Conservation (phyloP, 352 stramenopile genomes). For the Globisporangium acanthophoron region DNA sequence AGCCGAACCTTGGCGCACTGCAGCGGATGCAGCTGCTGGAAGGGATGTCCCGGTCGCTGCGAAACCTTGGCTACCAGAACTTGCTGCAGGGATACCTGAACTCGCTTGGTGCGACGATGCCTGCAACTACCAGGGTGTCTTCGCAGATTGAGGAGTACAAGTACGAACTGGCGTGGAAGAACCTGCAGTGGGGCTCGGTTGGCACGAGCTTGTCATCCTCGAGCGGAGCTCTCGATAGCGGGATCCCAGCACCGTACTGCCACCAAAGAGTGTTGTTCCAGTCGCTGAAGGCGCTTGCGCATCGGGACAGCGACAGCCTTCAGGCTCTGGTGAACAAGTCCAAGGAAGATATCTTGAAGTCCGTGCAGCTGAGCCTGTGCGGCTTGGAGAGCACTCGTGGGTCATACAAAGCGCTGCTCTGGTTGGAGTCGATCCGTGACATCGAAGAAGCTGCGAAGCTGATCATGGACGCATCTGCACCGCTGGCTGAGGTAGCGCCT, state of each 20-base stretch:
- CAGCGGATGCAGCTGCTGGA: constrained; percentile 17
- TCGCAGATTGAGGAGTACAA: constrained; percentile 42
- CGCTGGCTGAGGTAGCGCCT: neutral
- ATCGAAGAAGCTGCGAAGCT: constrained; percentile 41
- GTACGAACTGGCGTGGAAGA: constrained; percentile 79
- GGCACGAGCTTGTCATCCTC: constrained; percentile 12
- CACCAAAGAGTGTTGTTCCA: constrained; percentile 57
- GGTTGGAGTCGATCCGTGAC: constrained; percentile 54
- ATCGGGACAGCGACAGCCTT: constrained; percentile 43
- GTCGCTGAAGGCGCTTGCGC: constrained; percentile 47
- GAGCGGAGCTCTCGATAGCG: neutral
- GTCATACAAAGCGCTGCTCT: constrained; percentile 41
- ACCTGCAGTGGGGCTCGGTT: constrained; percentile 63
- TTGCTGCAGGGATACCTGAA: constrained; percentile 54
- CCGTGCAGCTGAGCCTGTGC: constrained; percentile 49
- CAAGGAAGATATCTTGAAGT: constrained; percentile 48
- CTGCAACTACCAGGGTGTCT: constrained; percentile 1
- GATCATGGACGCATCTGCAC: constrained; percentile 10
- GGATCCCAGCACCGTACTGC: constrained; percentile 17
- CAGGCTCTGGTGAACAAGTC: constrained; percentile 23
- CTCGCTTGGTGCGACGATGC: constrained; percentile 14
- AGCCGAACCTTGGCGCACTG: neutral
- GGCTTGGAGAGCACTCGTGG: constrained; percentile 69
- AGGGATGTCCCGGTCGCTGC: constrained; percentile 56
- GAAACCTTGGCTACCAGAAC: constrained; percentile 69